A percentile compares a stretch with the other conserved stretches of the same genome.
Evolutionary conservation across 2,329 filamentous ascomycete species (phyloP).

Genomic region (Ophiostoma piceae): DNA sequence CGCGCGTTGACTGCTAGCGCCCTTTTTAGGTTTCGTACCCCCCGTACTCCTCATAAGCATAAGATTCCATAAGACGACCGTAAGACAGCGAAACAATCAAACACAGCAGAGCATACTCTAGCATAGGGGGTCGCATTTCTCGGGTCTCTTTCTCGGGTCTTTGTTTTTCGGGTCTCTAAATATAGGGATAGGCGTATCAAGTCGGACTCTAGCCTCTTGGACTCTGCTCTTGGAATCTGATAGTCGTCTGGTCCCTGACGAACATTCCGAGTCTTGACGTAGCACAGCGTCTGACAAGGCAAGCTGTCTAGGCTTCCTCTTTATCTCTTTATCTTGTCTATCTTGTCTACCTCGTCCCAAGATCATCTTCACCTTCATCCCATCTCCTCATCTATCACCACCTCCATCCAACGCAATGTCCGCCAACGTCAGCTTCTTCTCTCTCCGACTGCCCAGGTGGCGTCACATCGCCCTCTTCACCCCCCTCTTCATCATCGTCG

Average conservation of each 20-base stretch:
- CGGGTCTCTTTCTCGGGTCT: background rate
- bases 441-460: background rate
- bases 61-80: background rate
- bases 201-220: background rate
- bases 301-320: background rate
- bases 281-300: background rate
- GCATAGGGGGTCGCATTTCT: background rate
- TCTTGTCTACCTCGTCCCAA: too few relatives aligned
- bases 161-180: background rate
- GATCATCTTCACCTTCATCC: background rate
- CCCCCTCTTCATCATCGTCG: background rate
- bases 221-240: too few relatives aligned
- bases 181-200: background rate
- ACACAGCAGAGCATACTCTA: too few relatives aligned
- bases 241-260: background rate
- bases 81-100: background rate
- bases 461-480: slow-evolving; percentile 10
- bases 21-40: background rate
- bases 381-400: background rate
- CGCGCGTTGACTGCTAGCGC: background rate
- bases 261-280: background rate
- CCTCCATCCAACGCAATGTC: background rate
- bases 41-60: background rate
- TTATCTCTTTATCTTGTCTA: background rate
- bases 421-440: background rate